These are phyloP conservation scores for Macrophomina phaseolina DNA, from an alignment of 2,329 filamentous ascomycete genomes.

Conservation along the genomic window DNA sequence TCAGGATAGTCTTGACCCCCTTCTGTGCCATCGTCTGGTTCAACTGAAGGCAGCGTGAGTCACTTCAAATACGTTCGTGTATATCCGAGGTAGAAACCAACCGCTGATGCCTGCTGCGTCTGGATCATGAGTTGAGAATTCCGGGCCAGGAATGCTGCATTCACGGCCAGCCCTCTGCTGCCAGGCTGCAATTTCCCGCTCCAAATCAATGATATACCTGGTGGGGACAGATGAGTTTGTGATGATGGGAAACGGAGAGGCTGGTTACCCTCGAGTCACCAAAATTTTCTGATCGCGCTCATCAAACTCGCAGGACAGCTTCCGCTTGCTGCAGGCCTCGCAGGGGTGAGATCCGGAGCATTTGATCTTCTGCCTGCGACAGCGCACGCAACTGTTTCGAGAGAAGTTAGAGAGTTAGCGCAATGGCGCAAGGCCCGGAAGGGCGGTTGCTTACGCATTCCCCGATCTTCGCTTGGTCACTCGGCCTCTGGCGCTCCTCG, in stretches of 20 bases:
- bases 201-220: slow-evolving; percentile 39
- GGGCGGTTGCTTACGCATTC: slow-evolving; percentile 31
- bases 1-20: slow-evolving; percentile 27
- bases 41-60: background rate
- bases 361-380: slow-evolving; percentile 41
- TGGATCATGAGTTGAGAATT: background rate
- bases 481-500: background rate
- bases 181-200: slow-evolving; percentile 34
- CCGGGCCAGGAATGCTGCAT: background rate
- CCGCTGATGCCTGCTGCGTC: background rate
- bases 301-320: slow-evolving; percentile 37
- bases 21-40: slow-evolving; percentile 13
- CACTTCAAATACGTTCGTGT: background rate
- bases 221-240: background rate
- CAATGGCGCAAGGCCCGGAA: background rate
- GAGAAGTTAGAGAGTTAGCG: background rate
- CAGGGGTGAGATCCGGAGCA: slow-evolving; percentile 41
- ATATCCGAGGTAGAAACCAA: background rate
- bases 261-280: slow-evolving; percentile 36
- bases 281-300: slow-evolving; percentile 42
- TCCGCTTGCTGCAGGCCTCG: slow-evolving; percentile 37
- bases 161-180: slow-evolving; percentile 28
- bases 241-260: background rate
- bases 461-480: slow-evolving; percentile 36
- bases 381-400: slow-evolving; percentile 35